These are phyloP conservation scores for Cryptococcus sp. DNA, from an alignment of 1,284 basidiomycete genomes.

Conservation along the genomic window DNA sequence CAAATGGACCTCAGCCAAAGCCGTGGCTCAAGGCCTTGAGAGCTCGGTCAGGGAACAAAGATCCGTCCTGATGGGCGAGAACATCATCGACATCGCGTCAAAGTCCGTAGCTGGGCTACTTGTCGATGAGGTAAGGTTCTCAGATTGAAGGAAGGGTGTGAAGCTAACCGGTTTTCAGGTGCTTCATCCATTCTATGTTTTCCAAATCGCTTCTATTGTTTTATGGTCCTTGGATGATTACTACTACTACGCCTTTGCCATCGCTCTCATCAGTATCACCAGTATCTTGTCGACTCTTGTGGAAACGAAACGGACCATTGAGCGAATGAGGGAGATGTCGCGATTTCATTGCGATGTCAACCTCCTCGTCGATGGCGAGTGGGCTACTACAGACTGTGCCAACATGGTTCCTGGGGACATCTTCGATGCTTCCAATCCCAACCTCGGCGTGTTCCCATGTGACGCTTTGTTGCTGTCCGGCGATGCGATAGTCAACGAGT, in stretches of 20 bases:
- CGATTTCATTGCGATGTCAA: constrained; percentile 80
- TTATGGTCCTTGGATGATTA: constrained; percentile 95
- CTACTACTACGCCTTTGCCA: constrained; percentile 97
- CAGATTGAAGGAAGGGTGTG: neutral
- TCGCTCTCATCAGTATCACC: constrained; percentile 83
- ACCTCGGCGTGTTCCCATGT: constrained; percentile 77
- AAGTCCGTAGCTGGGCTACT: constrained; percentile 81
- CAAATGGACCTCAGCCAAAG: constrained; percentile 65
- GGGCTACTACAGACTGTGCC: constrained; percentile 69
- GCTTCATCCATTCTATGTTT: constrained; percentile 95
- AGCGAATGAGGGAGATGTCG: constrained; percentile 96
- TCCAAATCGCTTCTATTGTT: constrained; percentile 94
- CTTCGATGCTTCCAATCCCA: constrained; percentile 78
- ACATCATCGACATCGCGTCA: constrained; percentile 87
- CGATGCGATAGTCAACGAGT: constrained; percentile 97
- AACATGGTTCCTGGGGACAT: constrained; percentile 91
- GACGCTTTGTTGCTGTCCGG: constrained; percentile 91
- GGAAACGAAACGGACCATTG: constrained; percentile 92
- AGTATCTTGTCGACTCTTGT: constrained; percentile 86
- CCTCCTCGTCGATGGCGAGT: constrained; percentile 70
- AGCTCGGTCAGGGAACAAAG: constrained; percentile 65
- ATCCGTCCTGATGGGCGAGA: constrained; percentile 74
- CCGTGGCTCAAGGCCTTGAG: constrained; percentile 67
- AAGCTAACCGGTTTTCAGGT: constrained; percentile 57
- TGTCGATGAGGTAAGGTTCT: constrained; percentile 74